These are phyloP conservation scores for Tephrocybe sp. DNA, from an alignment of 768 basidiomycete genomes.

Conservation along the genomic window DNA sequence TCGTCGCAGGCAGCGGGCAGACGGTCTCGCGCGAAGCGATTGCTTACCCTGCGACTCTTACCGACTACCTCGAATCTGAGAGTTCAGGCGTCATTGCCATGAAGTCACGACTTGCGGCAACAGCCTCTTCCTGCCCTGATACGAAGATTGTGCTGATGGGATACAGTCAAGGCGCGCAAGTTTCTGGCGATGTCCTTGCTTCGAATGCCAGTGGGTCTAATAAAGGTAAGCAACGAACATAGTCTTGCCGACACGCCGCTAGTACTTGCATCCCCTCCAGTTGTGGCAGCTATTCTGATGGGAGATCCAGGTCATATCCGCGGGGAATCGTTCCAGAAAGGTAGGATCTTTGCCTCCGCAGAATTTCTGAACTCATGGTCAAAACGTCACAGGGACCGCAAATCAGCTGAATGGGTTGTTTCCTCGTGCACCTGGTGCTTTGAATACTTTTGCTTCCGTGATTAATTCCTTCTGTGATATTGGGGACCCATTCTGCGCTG, in stretches of 20 bases:
- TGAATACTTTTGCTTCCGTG: slow-evolving; percentile 8
- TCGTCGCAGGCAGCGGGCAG: slow-evolving; percentile 10
- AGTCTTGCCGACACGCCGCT: not conserved
- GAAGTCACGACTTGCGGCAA: slow-evolving; percentile 7
- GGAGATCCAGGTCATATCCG: slow-evolving; percentile 14
- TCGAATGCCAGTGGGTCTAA: slow-evolving; percentile 7
- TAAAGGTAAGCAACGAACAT: not conserved
- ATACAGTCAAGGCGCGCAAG: slow-evolving; percentile 16
- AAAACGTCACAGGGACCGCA: slow-evolving; percentile 8
- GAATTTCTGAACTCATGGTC: not conserved
- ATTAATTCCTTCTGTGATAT: slow-evolving; percentile 24
- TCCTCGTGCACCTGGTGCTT: slow-evolving; percentile 8
- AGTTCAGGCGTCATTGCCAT: slow-evolving; percentile 11
- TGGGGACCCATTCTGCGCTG: slow-evolving; percentile 29
- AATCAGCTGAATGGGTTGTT: slow-evolving; percentile 11
- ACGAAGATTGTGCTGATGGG: slow-evolving; percentile 18
- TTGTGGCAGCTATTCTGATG: slow-evolving; percentile 13
- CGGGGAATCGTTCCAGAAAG: slow-evolving; percentile 15
- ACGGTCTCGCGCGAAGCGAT: slow-evolving; percentile 13
- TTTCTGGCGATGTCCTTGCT: slow-evolving; percentile 16
- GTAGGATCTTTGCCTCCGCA: not conserved
- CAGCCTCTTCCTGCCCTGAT: slow-evolving; percentile 11
- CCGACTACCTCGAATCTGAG: slow-evolving; percentile 11
- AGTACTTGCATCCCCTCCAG: not conserved
- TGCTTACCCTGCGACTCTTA: slow-evolving; percentile 12